Evolutionary conservation across 2,329 filamentous ascomycete species (phyloP).

Genomic region (Ascochyta koolunga): DNA sequence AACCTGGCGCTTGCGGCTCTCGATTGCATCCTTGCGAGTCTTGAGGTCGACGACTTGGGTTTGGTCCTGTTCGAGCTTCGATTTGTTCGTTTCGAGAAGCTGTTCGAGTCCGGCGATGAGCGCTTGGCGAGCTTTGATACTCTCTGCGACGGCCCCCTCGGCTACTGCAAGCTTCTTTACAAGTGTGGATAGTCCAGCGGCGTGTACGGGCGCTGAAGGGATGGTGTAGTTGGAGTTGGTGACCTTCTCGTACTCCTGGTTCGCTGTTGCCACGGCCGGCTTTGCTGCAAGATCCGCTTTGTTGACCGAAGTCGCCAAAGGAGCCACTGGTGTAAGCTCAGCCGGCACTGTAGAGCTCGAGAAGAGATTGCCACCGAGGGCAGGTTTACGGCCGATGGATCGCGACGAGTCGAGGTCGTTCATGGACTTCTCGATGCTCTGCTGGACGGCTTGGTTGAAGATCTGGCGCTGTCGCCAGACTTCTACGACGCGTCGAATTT

Average conservation of each 20-base stretch:
- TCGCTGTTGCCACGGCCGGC: slow-evolving; percentile 71
- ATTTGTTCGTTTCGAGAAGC: slow-evolving; percentile 75
- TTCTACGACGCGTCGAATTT: slow-evolving; percentile 86
- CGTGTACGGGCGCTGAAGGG: slow-evolving; percentile 87
- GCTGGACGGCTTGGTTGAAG: slow-evolving; percentile 80
- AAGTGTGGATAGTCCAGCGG: slow-evolving; percentile 86
- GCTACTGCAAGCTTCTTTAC: slow-evolving; percentile 87
- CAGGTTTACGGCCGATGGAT: slow-evolving; percentile 63
- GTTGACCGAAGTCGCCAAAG: slow-evolving; percentile 73
- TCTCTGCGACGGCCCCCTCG: slow-evolving; percentile 86
- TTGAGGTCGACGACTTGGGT: slow-evolving; percentile 67
- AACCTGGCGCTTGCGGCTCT: slow-evolving; percentile 83
- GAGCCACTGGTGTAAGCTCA: slow-evolving; percentile 77
- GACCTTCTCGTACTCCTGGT: slow-evolving; percentile 83
- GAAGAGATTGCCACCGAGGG: slow-evolving; percentile 74
- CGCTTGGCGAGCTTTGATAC: slow-evolving; percentile 80
- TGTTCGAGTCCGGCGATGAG: slow-evolving; percentile 83
- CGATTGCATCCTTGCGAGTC: slow-evolving; percentile 72
- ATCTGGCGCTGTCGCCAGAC: slow-evolving; percentile 90
- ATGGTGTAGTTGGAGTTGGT: slow-evolving; percentile 71
- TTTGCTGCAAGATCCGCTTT: slow-evolving; percentile 75
- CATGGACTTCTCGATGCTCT: slow-evolving; percentile 78
- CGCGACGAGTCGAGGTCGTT: slow-evolving; percentile 57
- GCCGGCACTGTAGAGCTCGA: slow-evolving; percentile 68
- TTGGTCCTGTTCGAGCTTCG: slow-evolving; percentile 73